Percentiles rank a stretch among this genome's conserved stretches.
phyloP scores from a whole-genome alignment of 2,329 filamentous ascomycete genomes.

The Fusarium mangiferae region DNA sequence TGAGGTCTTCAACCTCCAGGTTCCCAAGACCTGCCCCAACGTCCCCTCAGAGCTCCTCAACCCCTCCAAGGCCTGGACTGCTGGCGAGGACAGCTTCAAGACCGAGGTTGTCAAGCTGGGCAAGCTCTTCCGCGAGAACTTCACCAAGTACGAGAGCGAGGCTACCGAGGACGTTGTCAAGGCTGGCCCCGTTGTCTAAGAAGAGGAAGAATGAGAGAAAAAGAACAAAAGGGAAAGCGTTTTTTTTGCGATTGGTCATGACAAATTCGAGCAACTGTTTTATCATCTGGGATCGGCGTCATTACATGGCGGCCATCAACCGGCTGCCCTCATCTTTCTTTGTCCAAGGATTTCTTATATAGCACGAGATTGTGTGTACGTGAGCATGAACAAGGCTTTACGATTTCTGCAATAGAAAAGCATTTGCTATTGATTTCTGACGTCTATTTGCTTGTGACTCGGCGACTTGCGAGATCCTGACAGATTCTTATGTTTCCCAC shows the following conservation, averaged over 20 bases:
- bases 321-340: conserved; percentile 41
- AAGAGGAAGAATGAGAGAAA: background rate
- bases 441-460: background rate
- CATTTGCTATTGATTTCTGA: conserved; percentile 31
- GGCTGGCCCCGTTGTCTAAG: conserved; percentile 63
- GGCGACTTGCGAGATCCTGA: background rate
- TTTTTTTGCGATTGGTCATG: conserved; percentile 37
- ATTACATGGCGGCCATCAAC: conserved; percentile 42
- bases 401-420: conserved; percentile 45
- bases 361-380: conserved; percentile 44
- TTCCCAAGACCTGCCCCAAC: conserved; percentile 90
- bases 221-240: conserved; percentile 32
- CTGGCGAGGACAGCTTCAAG: conserved; percentile 82
- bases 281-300: conserved; percentile 44
- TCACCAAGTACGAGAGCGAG: conserved; percentile 91
- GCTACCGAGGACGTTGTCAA: conserved; percentile 83
- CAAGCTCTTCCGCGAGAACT: conserved; percentile 93
- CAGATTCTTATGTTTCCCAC: background rate
- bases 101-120: conserved; percentile 91
- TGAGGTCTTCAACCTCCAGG: conserved; percentile 94
- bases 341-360: conserved; percentile 29
- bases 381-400: conserved; percentile 41
- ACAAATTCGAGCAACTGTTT: conserved; percentile 39
- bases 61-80: conserved; percentile 92
- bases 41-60: conserved; percentile 95